Conservation (phyloP, 2,329 filamentous ascomycete genomes). For the Geosmithia morbida region DNA sequence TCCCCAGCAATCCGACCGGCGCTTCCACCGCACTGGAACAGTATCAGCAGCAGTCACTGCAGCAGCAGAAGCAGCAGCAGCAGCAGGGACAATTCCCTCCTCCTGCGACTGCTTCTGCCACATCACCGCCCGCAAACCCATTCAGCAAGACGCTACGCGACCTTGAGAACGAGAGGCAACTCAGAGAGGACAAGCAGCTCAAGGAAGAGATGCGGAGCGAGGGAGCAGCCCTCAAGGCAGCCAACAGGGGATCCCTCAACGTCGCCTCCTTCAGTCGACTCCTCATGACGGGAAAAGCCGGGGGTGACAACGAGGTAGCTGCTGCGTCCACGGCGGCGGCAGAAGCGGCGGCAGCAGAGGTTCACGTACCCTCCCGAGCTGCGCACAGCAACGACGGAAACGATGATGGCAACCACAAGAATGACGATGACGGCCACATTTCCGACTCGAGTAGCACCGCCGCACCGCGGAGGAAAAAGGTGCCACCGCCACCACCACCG, state of each 20-base stretch:
- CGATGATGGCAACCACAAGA: not conserved
- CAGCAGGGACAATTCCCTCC: not conserved
- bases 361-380: not conserved
- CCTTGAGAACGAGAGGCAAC: conserved; percentile 20
- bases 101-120: not conserved
- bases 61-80: too few species aligned
- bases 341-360: not conserved
- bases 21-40: not conserved
- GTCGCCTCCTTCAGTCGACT: conserved; percentile 67
- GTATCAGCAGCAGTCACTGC: too few species aligned
- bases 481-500: conserved; percentile 55
- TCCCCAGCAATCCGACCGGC: not conserved
- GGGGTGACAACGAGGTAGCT: conserved; percentile 5
- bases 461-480: conserved; percentile 29
- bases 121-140: conserved; percentile 18
- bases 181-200: conserved; percentile 13
- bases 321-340: not conserved
- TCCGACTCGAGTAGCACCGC: conserved; percentile 13
- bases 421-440: conserved; percentile 8
- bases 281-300: conserved; percentile 56
- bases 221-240: conserved; percentile 16
- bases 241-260: conserved; percentile 40
- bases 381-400: not conserved
- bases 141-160: conserved; percentile 43
- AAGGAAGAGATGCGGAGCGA: conserved; percentile 14